Percentiles rank a stretch among this genome's conserved stretches.
Evolutionary conservation across 176 grass and related monocot species (phyloP).

Genomic region (Thinopyrum elongatum): DNA sequence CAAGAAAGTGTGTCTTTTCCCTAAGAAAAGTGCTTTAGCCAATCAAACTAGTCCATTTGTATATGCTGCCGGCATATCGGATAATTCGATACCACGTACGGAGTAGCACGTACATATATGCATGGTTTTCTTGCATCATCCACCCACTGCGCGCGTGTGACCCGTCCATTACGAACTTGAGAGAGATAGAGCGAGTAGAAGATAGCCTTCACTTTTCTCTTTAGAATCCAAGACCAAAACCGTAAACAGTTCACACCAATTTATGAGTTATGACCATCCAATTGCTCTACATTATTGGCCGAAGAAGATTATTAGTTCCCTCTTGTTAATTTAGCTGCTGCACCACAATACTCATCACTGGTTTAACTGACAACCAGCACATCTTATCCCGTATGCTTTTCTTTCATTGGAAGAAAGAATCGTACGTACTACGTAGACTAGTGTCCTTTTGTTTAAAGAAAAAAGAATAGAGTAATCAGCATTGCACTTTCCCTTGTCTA

Average conservation of each 20-base stretch:
- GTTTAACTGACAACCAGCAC: not conserved
- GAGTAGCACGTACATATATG: not conserved
- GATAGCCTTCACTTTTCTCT: not conserved
- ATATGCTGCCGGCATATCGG: not conserved
- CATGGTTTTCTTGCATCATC: conserved; percentile 1
- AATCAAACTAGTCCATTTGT: not conserved
- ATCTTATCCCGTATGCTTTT: conserved; percentile 33
- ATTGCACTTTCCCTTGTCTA: not conserved
- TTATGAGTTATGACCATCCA: not conserved
- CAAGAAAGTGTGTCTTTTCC: conserved; percentile 6
- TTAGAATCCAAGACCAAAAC: conserved; percentile 15
- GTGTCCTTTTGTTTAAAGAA: not conserved
- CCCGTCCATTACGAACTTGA: not conserved
- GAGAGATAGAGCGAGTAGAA: not conserved
- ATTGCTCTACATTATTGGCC: not conserved
- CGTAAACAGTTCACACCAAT: not conserved
- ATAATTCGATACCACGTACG: not conserved
- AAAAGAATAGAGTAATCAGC: not conserved
- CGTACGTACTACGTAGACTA: not conserved
- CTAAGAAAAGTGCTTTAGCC: not conserved
- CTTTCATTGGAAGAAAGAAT: conserved; percentile 51
- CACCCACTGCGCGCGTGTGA: not conserved
- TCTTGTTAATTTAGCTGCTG: not conserved
- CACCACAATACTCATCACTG: not conserved
- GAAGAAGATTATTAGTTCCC: not conserved